These are phyloP conservation scores for Nitzschia sp. DNA, from an alignment of 108 stramenopile species.

Conservation along the genomic window DNA sequence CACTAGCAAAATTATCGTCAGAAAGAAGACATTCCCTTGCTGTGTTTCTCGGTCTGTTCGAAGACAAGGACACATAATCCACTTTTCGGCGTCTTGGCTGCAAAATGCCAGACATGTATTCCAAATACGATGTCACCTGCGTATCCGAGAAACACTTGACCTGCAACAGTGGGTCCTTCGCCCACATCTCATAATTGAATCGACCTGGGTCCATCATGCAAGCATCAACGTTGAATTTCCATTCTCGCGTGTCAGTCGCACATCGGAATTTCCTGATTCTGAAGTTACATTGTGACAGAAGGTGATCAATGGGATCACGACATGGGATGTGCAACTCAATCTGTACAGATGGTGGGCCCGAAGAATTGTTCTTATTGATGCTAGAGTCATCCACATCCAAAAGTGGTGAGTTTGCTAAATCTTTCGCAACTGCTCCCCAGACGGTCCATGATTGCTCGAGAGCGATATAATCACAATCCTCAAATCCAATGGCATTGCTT, in stretches of 20 bases:
- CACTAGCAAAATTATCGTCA: neutral
- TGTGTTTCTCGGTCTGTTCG: neutral
- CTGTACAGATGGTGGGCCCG: too few species aligned
- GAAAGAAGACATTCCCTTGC: neutral
- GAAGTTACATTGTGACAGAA: conserved; percentile 39
- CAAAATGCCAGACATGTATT: neutral
- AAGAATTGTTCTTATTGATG: too few species aligned
- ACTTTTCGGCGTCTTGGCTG: neutral
- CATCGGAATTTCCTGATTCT: conserved; percentile 18
- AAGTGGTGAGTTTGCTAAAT: neutral
- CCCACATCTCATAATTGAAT: neutral
- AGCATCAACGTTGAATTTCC: neutral
- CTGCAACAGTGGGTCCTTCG: neutral
- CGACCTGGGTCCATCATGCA: neutral
- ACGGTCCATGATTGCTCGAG: conserved; percentile 6
- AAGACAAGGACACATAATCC: neutral
- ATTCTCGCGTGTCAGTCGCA: neutral
- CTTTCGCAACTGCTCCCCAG: conserved; percentile 2
- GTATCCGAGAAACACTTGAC: neutral
- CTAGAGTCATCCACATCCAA: too few species aligned
- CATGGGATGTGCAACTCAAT: conserved; percentile 49
- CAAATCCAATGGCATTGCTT: conserved; percentile 26
- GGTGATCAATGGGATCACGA: conserved; percentile 41
- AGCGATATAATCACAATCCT: conserved; percentile 43
- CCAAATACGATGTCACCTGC: neutral